Percentiles rank a stretch among this genome's conserved stretches.
phyloP scores from a whole-genome alignment of 2,329 filamentous ascomycete genomes.

The Chaetomiaceae sp. region DNA sequence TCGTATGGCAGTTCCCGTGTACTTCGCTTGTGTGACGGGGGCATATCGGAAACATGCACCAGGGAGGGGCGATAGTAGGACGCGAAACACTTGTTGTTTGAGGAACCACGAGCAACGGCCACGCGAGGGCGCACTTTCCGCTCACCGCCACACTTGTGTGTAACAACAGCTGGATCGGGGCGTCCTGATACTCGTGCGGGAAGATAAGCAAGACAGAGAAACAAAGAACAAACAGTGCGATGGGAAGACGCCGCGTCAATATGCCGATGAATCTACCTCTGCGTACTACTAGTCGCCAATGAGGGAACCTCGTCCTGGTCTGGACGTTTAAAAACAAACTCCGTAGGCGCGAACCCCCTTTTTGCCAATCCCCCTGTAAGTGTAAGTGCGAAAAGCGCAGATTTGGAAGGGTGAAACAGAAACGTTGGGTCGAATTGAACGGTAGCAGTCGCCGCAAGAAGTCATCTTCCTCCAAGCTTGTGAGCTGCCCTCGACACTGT shows the following conservation, averaged over 20 bases:
- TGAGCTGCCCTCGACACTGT: conserved; percentile 17
- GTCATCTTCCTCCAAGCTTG: neutral
- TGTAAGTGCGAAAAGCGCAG: too few relatives aligned
- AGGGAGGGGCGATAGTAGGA: neutral
- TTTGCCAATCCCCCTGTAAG: too few relatives aligned
- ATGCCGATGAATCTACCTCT: conserved; percentile 2
- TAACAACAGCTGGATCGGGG: neutral
- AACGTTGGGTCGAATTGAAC: neutral
- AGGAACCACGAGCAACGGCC: neutral
- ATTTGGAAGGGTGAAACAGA: neutral
- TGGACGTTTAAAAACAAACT: neutral
- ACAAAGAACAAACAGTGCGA: neutral
- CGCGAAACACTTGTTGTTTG: neutral
- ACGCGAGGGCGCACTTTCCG: neutral
- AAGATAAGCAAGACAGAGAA: neutral
- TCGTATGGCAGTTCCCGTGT: neutral
- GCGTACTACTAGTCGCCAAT: neutral
- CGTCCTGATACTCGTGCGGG: neutral
- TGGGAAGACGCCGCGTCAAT: neutral
- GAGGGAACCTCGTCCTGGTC: neutral
- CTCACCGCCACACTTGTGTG: conserved; percentile 3
- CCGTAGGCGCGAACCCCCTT: conserved; percentile 1
- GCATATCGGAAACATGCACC: neutral
- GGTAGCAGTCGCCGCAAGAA: neutral
- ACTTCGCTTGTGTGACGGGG: neutral